phyloP scores from a whole-genome alignment of 2,329 filamentous ascomycete species.

The Penicillium polonicum region DNA sequence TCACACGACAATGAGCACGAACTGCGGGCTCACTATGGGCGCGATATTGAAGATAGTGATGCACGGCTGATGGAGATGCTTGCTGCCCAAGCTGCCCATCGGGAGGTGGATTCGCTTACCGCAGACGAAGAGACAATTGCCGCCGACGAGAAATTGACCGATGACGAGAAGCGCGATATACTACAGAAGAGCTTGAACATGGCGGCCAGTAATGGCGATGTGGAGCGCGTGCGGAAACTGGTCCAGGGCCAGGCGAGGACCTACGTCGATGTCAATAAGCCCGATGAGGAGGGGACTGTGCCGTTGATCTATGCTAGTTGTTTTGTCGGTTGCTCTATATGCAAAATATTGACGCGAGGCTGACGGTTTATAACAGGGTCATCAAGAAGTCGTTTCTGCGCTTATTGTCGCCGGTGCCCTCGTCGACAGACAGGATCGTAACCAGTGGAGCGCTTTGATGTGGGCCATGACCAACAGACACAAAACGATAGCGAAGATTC shows the following conservation, averaged over 20 bases:
- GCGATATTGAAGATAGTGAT: conserved; percentile 70
- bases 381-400: conserved; percentile 81
- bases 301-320: conserved; percentile 97
- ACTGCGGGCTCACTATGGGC: conserved; percentile 35
- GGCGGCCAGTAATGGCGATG: conserved; percentile 94
- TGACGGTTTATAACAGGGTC: conserved; percentile 58
- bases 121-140: conserved; percentile 79
- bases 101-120: conserved; percentile 65
- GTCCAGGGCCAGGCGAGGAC: conserved; percentile 70
- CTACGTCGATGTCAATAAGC: conserved; percentile 79
- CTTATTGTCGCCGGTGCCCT: conserved; percentile 82
- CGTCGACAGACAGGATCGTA: conserved; percentile 91
- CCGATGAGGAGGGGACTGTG: conserved; percentile 94
- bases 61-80: conserved; percentile 92
- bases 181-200: conserved; percentile 89
- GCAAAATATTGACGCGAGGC: conserved; percentile 1
- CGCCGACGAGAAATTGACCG: conserved; percentile 68
- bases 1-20: conserved; percentile 63
- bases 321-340: conserved; percentile 62
- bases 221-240: conserved; percentile 73
- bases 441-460: conserved; percentile 97
- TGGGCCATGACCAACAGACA: conserved; percentile 99
- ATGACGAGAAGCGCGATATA: conserved; percentile 73
- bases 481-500: conserved; percentile 88
- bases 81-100: conserved; percentile 84